These are phyloP conservation scores for Starmerella powellii DNA, from an alignment of 805 yeast genomes.

Conservation along the genomic window DNA sequence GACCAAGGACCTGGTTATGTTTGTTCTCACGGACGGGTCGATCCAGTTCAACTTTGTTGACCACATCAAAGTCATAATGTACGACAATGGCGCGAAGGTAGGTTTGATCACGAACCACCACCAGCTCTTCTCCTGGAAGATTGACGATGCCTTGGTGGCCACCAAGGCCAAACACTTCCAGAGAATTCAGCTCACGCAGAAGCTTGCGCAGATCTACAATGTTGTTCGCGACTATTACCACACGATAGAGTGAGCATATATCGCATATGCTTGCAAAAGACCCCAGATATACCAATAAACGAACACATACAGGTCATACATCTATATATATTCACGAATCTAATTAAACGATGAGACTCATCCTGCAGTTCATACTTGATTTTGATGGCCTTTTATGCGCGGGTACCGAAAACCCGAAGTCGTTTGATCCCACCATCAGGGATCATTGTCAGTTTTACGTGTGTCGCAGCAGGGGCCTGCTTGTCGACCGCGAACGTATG, in stretches of 20 bases:
- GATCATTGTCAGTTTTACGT: conserved; percentile 67
- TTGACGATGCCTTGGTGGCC: conserved; percentile 13
- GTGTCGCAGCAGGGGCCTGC: conserved; percentile 37
- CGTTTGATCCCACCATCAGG: conserved; percentile 98
- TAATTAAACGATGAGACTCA: too few species aligned
- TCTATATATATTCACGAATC: too few species aligned
- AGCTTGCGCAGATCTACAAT: conserved; percentile 11
- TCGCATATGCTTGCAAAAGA: too few species aligned
- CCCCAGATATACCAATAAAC: too few species aligned
- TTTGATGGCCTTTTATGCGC: conserved; percentile 19
- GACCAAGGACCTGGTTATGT: conserved; percentile 71
- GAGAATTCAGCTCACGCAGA: conserved; percentile 10
- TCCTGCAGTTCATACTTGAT: neutral
- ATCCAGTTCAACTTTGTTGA: conserved; percentile 92
- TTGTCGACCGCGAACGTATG: conserved; percentile 37
- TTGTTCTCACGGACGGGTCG: conserved; percentile 82
- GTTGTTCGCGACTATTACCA: conserved; percentile 11
- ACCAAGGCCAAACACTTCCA: conserved; percentile 14
- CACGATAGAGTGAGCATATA: neutral
- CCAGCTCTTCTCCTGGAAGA: conserved; percentile 17
- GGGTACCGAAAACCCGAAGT: conserved; percentile 62
- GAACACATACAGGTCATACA: too few species aligned
- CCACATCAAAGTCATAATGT: conserved; percentile 77
- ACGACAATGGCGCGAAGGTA: conserved; percentile 60
- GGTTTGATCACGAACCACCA: conserved; percentile 49